These are phyloP conservation scores for Hypholoma sublateritium DNA, from an alignment of 768 basidiomycete species.

Conservation along the genomic window DNA sequence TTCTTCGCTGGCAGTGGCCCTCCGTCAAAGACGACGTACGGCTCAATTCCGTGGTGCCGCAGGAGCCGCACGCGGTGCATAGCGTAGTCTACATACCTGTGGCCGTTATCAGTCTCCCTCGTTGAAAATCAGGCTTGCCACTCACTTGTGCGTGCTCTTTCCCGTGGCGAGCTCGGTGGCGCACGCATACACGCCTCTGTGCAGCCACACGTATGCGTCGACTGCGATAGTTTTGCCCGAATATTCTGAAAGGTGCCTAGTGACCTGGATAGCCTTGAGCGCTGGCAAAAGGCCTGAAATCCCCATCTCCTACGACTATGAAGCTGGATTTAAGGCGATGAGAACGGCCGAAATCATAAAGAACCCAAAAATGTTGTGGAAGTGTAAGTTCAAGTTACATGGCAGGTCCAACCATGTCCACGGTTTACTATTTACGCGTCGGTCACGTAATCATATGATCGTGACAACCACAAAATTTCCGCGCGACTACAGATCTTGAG, in stretches of 20 bases:
- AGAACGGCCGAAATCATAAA: neutral
- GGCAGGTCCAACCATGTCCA: too few relatives aligned
- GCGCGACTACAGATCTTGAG: neutral
- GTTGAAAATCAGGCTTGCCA: neutral
- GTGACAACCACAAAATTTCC: neutral
- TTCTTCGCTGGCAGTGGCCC: slow-evolving; percentile 94
- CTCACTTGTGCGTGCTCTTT: slow-evolving; percentile 80
- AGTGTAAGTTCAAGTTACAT: neutral
- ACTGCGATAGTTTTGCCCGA: slow-evolving; percentile 85
- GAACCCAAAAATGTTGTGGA: neutral
- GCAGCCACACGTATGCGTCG: slow-evolving; percentile 95
- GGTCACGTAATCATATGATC: slow-evolving; percentile 5
- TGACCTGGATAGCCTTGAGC: slow-evolving; percentile 85
- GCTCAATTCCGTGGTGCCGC: slow-evolving; percentile 79
- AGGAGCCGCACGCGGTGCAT: slow-evolving; percentile 91
- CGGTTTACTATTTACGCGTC: slow-evolving; percentile 11
- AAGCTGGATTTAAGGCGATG: neutral
- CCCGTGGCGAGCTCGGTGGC: slow-evolving; percentile 89
- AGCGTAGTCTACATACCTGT: slow-evolving; percentile 93
- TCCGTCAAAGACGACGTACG: slow-evolving; percentile 95
- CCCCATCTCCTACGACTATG: slow-evolving; percentile 57
- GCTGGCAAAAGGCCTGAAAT: slow-evolving; percentile 89
- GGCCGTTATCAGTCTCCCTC: neutral
- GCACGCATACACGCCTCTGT: slow-evolving; percentile 87
- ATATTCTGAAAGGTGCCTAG: slow-evolving; percentile 77